phyloP scores from a whole-genome alignment of 805 yeast genomes.

The Yamadazyma kitorensis region DNA sequence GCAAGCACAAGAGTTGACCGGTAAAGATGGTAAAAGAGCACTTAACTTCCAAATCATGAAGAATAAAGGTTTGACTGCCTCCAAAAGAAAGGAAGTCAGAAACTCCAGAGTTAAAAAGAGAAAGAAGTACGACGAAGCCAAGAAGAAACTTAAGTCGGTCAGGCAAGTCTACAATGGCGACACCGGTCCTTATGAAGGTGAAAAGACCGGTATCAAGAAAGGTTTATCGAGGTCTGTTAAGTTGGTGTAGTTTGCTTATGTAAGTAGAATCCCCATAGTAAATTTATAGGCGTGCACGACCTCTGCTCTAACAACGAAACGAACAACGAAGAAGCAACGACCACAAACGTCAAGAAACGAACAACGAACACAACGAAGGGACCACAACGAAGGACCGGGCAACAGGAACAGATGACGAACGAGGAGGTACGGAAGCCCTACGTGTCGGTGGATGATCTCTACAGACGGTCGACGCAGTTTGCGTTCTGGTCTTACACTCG shows the following conservation, averaged over 20 bases:
- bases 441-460: constrained; percentile 82
- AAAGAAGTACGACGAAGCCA: constrained; percentile 90
- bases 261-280: neutral
- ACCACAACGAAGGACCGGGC: neutral
- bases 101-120: constrained; percentile 98
- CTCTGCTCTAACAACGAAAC: neutral
- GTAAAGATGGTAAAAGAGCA: constrained; percentile 88
- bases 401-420: neutral
- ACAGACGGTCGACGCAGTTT: constrained; percentile 83
- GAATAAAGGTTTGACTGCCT: constrained; percentile 94
- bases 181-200: constrained; percentile 79
- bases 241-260: constrained; percentile 38
- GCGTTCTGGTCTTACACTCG: constrained; percentile 79
- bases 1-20: constrained; percentile 64
- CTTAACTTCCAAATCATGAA: constrained; percentile 91
- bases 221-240: constrained; percentile 85
- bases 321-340: neutral
- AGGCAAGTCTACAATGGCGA: constrained; percentile 87
- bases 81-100: constrained; percentile 88
- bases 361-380: neutral
- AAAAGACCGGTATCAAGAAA: constrained; percentile 96
- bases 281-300: neutral
- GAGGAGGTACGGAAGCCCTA: neutral
- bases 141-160: constrained; percentile 87
- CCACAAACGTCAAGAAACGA: neutral